These are phyloP conservation scores for Ophioceras dolichostomum DNA, from an alignment of 2,329 filamentous ascomycete genomes.

Conservation along the genomic window DNA sequence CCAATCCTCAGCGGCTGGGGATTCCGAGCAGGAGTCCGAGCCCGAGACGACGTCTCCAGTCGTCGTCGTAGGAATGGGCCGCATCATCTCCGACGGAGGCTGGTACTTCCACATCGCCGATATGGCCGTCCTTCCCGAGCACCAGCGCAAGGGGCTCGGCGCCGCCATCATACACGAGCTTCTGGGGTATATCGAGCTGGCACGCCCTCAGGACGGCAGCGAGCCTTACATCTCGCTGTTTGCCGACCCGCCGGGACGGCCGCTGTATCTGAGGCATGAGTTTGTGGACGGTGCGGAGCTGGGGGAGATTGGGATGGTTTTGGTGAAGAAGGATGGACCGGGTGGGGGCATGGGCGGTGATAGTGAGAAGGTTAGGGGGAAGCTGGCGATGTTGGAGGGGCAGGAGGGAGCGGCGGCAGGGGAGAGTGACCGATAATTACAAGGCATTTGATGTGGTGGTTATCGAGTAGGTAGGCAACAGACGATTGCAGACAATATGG, in stretches of 20 bases:
- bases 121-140: constrained; percentile 34
- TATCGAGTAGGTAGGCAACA: too few species aligned
- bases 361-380: too few species aligned
- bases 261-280: constrained; percentile 31
- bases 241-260: constrained; percentile 29
- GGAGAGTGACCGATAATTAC: too few species aligned
- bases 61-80: constrained; percentile 35
- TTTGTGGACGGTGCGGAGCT: constrained; percentile 26
- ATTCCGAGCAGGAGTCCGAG: neutral
- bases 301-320: constrained; percentile 22
- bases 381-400: too few species aligned
- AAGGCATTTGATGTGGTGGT: too few species aligned
- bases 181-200: constrained; percentile 23
- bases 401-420: too few species aligned
- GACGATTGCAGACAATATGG: too few species aligned
- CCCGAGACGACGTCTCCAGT: neutral
- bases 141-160: constrained; percentile 34
- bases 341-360: too few species aligned
- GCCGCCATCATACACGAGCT: constrained; percentile 29
- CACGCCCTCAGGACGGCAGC: constrained; percentile 22
- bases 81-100: constrained; percentile 35
- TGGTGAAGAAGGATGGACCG: too few species aligned
- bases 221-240: constrained; percentile 27
- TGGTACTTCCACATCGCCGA: constrained; percentile 39
- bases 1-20: too few species aligned